Evolutionary conservation across 1,284 basidiomycete genomes (phyloP), one percentile per base, ranked within the genome.

Genomic region (Chalciporus sp.): DNA sequence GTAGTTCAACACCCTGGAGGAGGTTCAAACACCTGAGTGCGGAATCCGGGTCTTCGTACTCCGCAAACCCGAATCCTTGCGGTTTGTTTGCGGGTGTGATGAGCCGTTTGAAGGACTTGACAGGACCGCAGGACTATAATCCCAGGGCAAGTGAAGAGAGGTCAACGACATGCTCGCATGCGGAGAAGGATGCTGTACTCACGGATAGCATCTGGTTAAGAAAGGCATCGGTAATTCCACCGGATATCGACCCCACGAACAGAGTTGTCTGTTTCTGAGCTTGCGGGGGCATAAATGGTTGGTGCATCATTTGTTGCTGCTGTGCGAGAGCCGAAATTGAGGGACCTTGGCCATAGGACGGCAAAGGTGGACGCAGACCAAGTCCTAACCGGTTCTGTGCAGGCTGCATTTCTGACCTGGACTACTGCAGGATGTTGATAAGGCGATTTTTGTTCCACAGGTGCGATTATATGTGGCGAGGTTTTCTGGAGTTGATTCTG

Each of bases 231-330:
- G 86, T 87, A 58, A 97, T 92, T 4, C 95, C 95, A 23, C 92
- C 90, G 1, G 94, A 92, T 70, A 98, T 98, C 59, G 92, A 92
- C n/a, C 95, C 95, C 19, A 98, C 88, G 64, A 97, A 98, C 12
- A 96, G 78, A 0, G 86, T 88, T 1, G 82, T 80, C 50, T 78
- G 73, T 60, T 83, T 86, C 60, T 81, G 82, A 16, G 76, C 74
- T 67, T 81, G 82, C 8, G 83, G 83, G 4, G 82, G 81, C 58
- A 65, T 68, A 20, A 83, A 88, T 27, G 82, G 79, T 68, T 82
- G 83, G n/a, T 78, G 72, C 51, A 72, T 69, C 72, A 77, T 74
- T 73, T 90, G 87, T 61, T 88, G 85, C 78, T 90, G 87, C 77
- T 88, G 85, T 78, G 90, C 88, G 69, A 92, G 85, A 76, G 89